A percentile compares a stretch with the other conserved stretches of the same genome.
Conservation (phyloP, 1,284 basidiomycete species). For the Ganoderma boninense region DNA sequence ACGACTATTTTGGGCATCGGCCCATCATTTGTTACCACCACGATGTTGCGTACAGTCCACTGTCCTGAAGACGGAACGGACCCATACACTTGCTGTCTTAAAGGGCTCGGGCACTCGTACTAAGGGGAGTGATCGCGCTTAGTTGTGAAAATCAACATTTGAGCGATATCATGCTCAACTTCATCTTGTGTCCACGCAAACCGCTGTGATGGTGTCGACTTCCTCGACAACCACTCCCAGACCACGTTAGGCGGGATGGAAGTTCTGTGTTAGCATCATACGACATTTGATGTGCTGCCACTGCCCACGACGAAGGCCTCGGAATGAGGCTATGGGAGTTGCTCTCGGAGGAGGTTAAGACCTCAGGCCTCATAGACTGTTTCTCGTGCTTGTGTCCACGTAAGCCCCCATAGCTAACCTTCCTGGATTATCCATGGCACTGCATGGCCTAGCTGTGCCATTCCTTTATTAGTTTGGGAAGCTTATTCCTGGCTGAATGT, state of each 20-base stretch:
- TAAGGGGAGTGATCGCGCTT: neutral
- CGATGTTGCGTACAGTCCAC: slow-evolving; percentile 39
- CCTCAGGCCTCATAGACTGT: neutral
- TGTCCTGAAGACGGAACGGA: neutral
- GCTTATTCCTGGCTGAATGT: neutral
- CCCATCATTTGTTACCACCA: no score
- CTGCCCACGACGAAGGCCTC: slow-evolving; percentile 37
- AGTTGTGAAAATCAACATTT: neutral
- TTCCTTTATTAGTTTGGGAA: neutral
- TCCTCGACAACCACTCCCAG: neutral
- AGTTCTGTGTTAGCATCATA: neutral
- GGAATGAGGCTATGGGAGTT: slow-evolving; percentile 48
- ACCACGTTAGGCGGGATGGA: neutral
- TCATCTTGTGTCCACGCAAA: neutral
- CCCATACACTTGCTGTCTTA: neutral
- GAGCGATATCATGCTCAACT: neutral
- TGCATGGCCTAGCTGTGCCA: neutral
- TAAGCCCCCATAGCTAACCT: no score
- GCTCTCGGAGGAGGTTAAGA: slow-evolving; percentile 46
- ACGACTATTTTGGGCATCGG: neutral
- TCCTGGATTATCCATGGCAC: neutral
- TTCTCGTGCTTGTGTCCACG: neutral
- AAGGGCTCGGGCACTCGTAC: neutral
- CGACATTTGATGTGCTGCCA: neutral
- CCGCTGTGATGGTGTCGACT: neutral